A percentile compares a stretch with the other conserved stretches of the same genome.
phyloP scores from a whole-genome alignment of 2,329 filamentous ascomycete species.

The Diaporthe nobilis region DNA sequence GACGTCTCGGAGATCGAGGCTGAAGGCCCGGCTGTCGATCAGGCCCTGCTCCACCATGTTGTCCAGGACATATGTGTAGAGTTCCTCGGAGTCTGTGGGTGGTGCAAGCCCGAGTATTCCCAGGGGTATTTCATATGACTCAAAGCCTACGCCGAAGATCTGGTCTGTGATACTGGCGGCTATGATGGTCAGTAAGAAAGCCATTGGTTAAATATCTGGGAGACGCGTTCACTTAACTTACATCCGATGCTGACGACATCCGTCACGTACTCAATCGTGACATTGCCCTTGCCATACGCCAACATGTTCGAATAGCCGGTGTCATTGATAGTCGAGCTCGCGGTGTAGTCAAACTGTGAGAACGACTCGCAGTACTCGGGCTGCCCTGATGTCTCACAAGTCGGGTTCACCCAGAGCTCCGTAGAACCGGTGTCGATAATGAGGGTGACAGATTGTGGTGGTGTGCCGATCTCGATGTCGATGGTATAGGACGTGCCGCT shows the following conservation, averaged over 20 bases:
- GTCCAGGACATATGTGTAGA: conserved; percentile 69
- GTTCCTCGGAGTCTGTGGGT: conserved; percentile 48
- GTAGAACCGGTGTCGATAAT: conserved; percentile 69
- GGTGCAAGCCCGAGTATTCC: conserved; percentile 67
- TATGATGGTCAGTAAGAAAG: conserved; percentile 34
- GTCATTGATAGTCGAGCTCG: conserved; percentile 58
- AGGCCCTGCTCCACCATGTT: conserved; percentile 61
- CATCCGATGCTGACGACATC: conserved; percentile 63
- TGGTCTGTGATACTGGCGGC: conserved; percentile 58
- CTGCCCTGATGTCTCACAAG: conserved; percentile 56
- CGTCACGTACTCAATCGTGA: conserved; percentile 60
- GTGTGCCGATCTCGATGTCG: conserved; percentile 62
- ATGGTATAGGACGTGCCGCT: conserved; percentile 35
- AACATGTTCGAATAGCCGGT: conserved; percentile 53
- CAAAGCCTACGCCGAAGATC: conserved; percentile 64
- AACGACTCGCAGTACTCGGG: conserved; percentile 56
- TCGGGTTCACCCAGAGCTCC: conserved; percentile 69
- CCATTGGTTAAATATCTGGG: not conserved
- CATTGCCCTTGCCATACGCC: conserved; percentile 56
- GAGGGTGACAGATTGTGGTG: conserved; percentile 62
- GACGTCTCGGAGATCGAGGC: conserved; percentile 63
- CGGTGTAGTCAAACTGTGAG: conserved; percentile 59
- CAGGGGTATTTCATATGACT: conserved; percentile 62
- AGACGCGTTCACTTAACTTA: conserved; percentile 43
- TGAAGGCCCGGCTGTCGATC: conserved; percentile 65